A percentile compares a stretch with the other conserved stretches of the same genome.
These are phyloP conservation scores for Rubroshorea leprosula DNA, from an alignment of 345 rosid genomes.

Conservation along the genomic window DNA sequence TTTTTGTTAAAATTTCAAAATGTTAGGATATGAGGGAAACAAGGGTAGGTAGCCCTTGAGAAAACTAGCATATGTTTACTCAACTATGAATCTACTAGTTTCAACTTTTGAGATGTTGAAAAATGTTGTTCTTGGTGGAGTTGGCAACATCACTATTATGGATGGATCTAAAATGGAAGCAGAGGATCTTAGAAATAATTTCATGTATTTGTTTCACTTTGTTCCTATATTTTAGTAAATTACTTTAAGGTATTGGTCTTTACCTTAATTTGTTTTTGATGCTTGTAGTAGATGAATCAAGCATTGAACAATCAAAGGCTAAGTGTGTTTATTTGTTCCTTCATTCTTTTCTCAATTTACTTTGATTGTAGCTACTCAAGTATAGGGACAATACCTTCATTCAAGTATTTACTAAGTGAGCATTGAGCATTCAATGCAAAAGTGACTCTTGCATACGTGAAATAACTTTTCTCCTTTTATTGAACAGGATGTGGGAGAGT, in stretches of 20 bases:
- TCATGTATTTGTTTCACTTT: conserved; percentile 53
- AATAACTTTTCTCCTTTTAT: too few species aligned
- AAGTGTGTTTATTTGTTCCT: conserved; percentile 77
- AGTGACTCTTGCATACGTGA: neutral
- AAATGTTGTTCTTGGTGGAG: conserved; percentile 94
- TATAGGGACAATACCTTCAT: too few species aligned
- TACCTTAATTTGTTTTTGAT: conserved; percentile 16
- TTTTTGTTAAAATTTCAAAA: neutral
- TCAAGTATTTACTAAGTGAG: neutral
- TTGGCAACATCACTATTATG: conserved; percentile 83
- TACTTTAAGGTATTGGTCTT: conserved; percentile 1
- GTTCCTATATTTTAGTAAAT: neutral
- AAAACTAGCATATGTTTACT: conserved; percentile 88
- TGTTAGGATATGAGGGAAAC: conserved; percentile 93
- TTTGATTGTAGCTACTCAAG: conserved; percentile 91
- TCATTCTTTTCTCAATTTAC: conserved; percentile 90
- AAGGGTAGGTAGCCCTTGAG: conserved; percentile 86
- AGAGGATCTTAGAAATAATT: conserved; percentile 93
- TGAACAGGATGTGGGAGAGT: too few species aligned
- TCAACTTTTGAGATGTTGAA: conserved; percentile 92
- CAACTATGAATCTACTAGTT: conserved; percentile 95
- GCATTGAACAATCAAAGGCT: conserved; percentile 80
- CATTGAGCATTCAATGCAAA: conserved; percentile 1
- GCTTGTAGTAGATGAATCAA: conserved; percentile 63
- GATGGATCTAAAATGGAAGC: conserved; percentile 87